Base-by-base conservation (phyloP, 2,329 filamentous ascomycete species). In the Colletotrichum zoysiae region DNA sequence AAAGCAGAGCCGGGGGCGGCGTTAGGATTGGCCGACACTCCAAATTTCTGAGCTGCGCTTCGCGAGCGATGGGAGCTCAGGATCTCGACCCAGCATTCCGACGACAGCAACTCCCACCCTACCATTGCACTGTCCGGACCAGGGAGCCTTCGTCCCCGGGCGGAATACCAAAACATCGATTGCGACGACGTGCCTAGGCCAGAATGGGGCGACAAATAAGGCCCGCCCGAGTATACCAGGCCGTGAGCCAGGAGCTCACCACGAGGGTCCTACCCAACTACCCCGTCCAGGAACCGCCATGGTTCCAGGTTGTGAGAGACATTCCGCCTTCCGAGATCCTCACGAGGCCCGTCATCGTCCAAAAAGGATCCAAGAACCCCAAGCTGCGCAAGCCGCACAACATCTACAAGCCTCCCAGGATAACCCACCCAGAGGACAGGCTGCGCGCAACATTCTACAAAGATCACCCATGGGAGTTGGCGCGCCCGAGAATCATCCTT, bases 381-480 rank as follows among this genome's bases (percentile, higher is more conserved):
- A 89, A 86, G 77, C 82, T 83, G 63, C 85, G 86, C 79, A 93
- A 91, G 80, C 87, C 92, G 40, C 94, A 90, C 82, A 90, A 91
- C 76, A 84, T 97, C 77, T 98, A 95, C 85, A 90, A 91, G 76
- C 96, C 96, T 1, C 89, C 95, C 75, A 83, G 86, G 70, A 91
- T 99, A 74, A 84, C 84, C 65, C 98, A 96, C 80, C 89, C 92
- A 72, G 96, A 99, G 81, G 96, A 99, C 82, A 82, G 84, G 72
- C 86, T 99, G 78, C 91, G 96, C 74, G 86, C 84, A 76, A 89
- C 91, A 38, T 99, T 98, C 84, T 99, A 93, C 85, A 90, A 88
- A 78, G 95, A 99, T 81, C 96, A 99, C 80, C 96, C 96, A 6
- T 99, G 96, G 96, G 96, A 99, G 83, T 85, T 99, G 78, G 96